Evolutionary conservation across 2,329 filamentous ascomycete genomes (phyloP).

Genomic region (Basipetospora chlamydospora): DNA sequence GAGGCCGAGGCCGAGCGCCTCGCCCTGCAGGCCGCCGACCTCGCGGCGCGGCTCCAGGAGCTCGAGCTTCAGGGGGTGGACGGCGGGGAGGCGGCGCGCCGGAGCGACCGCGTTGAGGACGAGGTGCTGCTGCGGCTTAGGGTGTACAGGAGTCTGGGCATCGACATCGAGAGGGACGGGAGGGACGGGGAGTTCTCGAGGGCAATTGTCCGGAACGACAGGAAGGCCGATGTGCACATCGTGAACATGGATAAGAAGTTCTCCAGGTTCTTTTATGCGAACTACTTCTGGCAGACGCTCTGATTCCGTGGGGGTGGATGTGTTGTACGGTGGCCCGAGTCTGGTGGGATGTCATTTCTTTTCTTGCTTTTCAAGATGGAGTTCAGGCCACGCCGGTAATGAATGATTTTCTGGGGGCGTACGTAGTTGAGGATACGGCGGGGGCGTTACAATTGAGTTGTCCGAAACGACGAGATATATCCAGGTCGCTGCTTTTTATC

Average conservation of each 20-base stretch:
- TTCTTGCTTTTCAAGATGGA: too few relatives aligned
- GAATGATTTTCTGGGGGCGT: too few relatives aligned
- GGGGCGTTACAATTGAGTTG: too few relatives aligned
- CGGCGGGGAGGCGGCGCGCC: constrained; percentile 29
- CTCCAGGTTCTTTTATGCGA: constrained; percentile 80
- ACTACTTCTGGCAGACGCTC: constrained; percentile 89
- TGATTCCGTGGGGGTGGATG: too few relatives aligned
- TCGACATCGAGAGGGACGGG: constrained; percentile 71
- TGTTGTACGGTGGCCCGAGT: background rate
- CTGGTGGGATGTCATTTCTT: background rate
- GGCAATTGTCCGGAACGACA: constrained; percentile 71
- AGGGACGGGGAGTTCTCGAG: constrained; percentile 64
- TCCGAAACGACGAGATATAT: too few relatives aligned
- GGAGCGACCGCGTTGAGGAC: constrained; percentile 38
- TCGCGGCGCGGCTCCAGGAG: constrained; percentile 63
- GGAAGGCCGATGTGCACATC: constrained; percentile 84
- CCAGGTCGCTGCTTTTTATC: too few relatives aligned
- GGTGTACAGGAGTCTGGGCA: constrained; percentile 80
- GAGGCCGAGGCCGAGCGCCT: constrained; percentile 95
- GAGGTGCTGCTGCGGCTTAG: constrained; percentile 64
- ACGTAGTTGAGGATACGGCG: too few relatives aligned
- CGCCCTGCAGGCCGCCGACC: constrained; percentile 58
- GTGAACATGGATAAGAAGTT: constrained; percentile 91
- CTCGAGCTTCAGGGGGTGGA: constrained; percentile 80
- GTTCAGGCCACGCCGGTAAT: too few relatives aligned